A percentile compares a stretch with the other conserved stretches of the same genome.
phyloP scores from a whole-genome alignment of 202 grass and related monocot species.

The Dendrocalamus latiflorus region DNA sequence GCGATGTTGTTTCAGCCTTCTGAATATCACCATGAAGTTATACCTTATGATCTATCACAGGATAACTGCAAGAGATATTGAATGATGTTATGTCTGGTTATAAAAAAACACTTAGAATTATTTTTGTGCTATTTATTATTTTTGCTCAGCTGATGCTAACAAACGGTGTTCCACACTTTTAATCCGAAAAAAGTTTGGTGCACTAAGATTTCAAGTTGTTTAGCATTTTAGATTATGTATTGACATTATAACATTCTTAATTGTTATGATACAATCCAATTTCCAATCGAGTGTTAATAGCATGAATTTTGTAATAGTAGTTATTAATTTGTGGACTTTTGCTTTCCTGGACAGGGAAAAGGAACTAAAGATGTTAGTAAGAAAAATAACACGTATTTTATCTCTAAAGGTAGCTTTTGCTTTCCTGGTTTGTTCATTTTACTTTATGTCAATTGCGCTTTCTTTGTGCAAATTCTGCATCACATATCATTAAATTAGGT shows the following conservation, averaged over 20 bases:
- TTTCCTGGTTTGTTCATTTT: not conserved
- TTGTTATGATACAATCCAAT: no score
- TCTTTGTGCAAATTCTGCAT: not conserved
- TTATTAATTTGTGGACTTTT: no score
- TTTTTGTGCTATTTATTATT: not conserved
- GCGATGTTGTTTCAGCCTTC: no score
- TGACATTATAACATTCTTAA: no score
- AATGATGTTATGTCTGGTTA: not conserved
- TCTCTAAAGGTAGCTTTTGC: no score
- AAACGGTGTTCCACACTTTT: not conserved
- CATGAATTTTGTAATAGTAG: no score
- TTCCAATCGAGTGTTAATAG: no score
- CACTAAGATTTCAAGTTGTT: not conserved
- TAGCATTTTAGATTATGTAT: not conserved
- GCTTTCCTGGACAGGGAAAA: no score
- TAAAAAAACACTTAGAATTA: not conserved
- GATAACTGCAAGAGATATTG: not conserved
- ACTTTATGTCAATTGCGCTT: not conserved
- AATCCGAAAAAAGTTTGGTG: not conserved
- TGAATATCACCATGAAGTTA: no score
- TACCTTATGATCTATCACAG: no score
- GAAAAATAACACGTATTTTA: no score
- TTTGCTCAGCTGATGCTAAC: not conserved
- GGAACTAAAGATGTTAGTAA: no score
- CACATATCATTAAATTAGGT: not conserved